phyloP scores from a whole-genome alignment of 208 protist genomes.

The Willaertia magna region DNA sequence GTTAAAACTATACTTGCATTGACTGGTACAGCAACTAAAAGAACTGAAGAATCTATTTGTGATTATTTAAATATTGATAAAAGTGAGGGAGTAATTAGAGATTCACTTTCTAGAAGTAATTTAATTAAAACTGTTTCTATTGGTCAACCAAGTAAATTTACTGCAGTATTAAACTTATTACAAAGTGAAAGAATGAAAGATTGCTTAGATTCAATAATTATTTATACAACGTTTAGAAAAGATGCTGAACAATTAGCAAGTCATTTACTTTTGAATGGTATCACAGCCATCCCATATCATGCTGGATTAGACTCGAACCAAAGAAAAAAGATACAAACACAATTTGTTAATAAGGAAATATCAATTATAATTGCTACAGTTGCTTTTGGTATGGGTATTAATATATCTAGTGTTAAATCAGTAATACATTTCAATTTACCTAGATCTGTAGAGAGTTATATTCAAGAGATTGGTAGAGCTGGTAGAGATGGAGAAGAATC shows the following conservation, averaged over 20 bases:
- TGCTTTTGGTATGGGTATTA: conserved; percentile 71
- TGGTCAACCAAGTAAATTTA: not conserved
- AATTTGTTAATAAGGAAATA: conserved; percentile 38
- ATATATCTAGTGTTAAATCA: conserved; percentile 12
- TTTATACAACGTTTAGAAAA: not conserved
- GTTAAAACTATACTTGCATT: conserved; percentile 4
- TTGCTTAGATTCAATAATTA: not conserved
- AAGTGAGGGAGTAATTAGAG: not conserved
- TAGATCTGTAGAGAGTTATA: conserved; percentile 27
- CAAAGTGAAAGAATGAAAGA: not conserved
- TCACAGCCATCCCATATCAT: conserved; percentile 6
- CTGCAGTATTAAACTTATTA: not conserved
- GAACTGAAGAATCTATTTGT: not conserved
- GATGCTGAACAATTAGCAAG: not conserved
- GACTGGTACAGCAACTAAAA: conserved; percentile 14
- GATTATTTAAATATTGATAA: not conserved
- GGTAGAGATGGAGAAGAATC: conserved; percentile 26
- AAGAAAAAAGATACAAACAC: conserved; percentile 18
- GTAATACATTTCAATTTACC: conserved; percentile 24
- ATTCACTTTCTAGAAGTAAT: not conserved
- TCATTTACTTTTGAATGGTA: not conserved
- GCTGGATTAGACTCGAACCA: not conserved
- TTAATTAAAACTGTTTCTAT: not conserved
- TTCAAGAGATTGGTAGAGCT: conserved; percentile 39
- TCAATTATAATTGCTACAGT: conserved; percentile 58